Evolutionary conservation across 2,329 filamentous ascomycete genomes (phyloP), one percentile per base, ranked within the genome.

Genomic region (Nigrospora sphaerica): DNA sequence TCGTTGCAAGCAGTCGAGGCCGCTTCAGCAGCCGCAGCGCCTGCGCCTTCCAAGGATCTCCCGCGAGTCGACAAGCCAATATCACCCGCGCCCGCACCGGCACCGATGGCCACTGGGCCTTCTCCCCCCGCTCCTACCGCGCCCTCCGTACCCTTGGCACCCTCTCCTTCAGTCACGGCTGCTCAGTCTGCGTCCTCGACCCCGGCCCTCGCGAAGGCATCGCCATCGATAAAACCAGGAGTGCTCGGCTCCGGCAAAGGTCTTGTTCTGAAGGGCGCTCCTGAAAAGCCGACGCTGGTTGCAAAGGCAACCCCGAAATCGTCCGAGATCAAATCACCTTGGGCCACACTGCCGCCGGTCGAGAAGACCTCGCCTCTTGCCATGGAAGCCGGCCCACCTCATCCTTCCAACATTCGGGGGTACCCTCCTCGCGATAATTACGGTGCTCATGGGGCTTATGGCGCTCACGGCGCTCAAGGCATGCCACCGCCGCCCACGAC

Each of bases 321-420:
- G 10, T 75, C 82, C 1, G 85, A 89, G 1, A 78, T 83, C 23
- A 96, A 95, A 62, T 96, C 91, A 4, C 92, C 92, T 4, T 97
- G 92, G 92, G 92, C 92, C 19, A 62, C 85, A 32, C 69, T 97
- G 28, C 92, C 92, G 13, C 88, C 89, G 1, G 79, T 96, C 7
- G 89, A 95, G 12, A 92, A 85, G 61, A 78, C 85, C 1, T 81
- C 89, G 1, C 90, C 87, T 0, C 69, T 83, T 14, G 66, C 77
- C 7, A 73, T 83, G 49, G 86, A 88, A 44, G 57, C 14, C 50
- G 54, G 34, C 56, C 59, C 18, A 45, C 69, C 54, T 76, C 47
- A 40, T 11, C 16, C 17, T n/a, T 19, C 37, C 19, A 31, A 17
- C 32, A 6, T 17, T 31, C 45, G 48, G 5, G 42, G 80, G 28